Base-by-base conservation (phyloP, 345 rosid species). In the Triadica sebifera region DNA sequence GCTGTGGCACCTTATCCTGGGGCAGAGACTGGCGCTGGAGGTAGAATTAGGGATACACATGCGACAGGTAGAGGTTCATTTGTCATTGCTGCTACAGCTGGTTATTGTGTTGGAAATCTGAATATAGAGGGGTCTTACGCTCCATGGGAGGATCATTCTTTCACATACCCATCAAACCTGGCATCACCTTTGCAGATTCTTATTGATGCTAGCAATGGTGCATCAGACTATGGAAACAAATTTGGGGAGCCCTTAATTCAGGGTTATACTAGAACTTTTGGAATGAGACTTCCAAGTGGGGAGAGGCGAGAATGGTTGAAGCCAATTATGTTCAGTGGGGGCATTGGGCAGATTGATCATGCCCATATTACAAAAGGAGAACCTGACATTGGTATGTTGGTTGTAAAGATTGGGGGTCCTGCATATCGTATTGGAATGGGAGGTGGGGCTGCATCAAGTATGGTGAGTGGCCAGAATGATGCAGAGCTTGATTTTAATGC, bases 1-100 rank as follows among this genome's bases (percentile, higher is more conserved):
- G 98, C 98, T 39, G 98, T 94, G 78, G 98, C 98, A 61, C 97
- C 98, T 63, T 92, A 92, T 63, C 98, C 98, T 69, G 98, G 98
- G 20, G 97, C 98, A 59, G 98, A 94, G 83, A 94, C 98, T 0
- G 98, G 98, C 66, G 95, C 95, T 37, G 98, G 98, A 41, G 98
- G 98, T 65, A 87, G 98, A 58, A 94, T 94, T 19, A 91, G 98
- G 79, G 98, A 92, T 78, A 92, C 98, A 4, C 98, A 92, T 84
- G 98, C 98, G n/a, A 94, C 98, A 12, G 98, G 98, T 78, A 82
- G 89, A 60, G 98, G 98, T 8, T 94, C 98, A 56, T 92, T 89
- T 79, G 97, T 94, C 39, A 85, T 88, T 81, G 97, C 93, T 74
- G 71, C 93, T 11, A 89, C 95, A 25, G 92, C 97, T 80, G 98